Base-by-base conservation (phyloP, 352 stramenopile species). In the Phytophthora podocarpi region DNA sequence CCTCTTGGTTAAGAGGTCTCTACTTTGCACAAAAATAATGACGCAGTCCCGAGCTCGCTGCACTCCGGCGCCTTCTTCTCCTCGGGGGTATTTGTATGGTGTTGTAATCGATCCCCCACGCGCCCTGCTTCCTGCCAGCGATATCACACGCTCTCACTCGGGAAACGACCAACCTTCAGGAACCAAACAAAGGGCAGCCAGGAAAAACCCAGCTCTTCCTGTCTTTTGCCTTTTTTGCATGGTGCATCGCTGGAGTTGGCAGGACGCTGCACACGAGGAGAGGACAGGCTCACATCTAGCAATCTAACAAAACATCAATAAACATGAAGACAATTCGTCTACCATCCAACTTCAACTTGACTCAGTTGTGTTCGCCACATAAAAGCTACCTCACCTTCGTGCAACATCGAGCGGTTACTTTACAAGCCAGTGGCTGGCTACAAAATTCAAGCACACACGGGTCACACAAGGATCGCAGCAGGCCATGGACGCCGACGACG, bases 401-500 rank as follows among this genome's bases (percentile, higher is more conserved):
- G 47, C 48, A 49, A 65, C 57, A 47, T 37, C 1, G 6, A 40
- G 8, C 37, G 10, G 55, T 57, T 50, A 34, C 34, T 13, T 28
- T 35, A 28, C 43, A 50, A 67, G 42, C 59, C 42, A 62, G 59
- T 43, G n/a, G n/a, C n/a, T n/a, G n/a, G n/a, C n/a, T n/a, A 37
- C 32, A 37, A 37, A 5, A 36, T 13, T 36, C n/a, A 31, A 31
- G 5, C 27, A 9, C 27, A 31, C 27, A 31, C 9, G 5, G 27
- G 18, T 58, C 32, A 41, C n/a, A 50, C n/a, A 12, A 57, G 45
- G 53, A 64, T 55, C 59, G 30, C 24, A 36, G 9, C 36, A 32
- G 27, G 34, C 37, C 18, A 76, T 80, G 65, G 54, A 85, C 61
- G 72, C 49, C 27, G 83, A 90, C 51, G 83, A 85, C 21, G 83